Evolutionary conservation across 2,329 filamentous ascomycete genomes (phyloP).

Genomic region (Trichoderma koningii): DNA sequence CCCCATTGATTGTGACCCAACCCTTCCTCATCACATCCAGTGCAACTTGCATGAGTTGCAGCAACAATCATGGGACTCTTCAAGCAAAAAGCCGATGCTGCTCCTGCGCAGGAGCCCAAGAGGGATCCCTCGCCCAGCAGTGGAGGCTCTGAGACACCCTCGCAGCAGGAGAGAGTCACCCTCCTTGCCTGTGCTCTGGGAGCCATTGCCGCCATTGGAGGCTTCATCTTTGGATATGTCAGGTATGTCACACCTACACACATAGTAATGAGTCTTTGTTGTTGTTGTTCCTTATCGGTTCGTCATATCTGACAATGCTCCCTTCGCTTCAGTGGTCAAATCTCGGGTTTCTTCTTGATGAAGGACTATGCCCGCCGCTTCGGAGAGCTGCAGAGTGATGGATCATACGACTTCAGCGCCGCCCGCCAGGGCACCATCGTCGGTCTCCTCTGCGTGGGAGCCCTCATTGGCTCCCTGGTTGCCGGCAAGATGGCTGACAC

Average conservation of each 20-base stretch:
- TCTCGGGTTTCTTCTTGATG: constrained; percentile 25
- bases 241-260: constrained; percentile 1
- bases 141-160: not conserved
- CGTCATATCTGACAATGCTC: not conserved
- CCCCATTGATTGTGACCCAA: not conserved
- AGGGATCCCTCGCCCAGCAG: constrained; percentile 13
- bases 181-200: constrained; percentile 18
- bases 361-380: constrained; percentile 19
- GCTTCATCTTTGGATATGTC: constrained; percentile 24
- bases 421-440: constrained; percentile 21
- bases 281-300: not conserved
- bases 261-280: no score
- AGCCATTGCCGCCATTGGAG: constrained; percentile 19
- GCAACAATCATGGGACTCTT: constrained; percentile 19
- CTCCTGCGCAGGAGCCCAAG: constrained; percentile 12
- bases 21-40: not conserved
- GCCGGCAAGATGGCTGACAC: constrained; percentile 20
- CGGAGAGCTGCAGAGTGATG: constrained; percentile 21
- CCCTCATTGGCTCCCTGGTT: constrained; percentile 14
- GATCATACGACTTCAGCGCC: constrained; percentile 20
- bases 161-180: constrained; percentile 11
- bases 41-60: constrained; percentile 6
- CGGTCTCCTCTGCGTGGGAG: constrained; percentile 9
- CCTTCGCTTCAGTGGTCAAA: constrained; percentile 7
- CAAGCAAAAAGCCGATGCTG: not conserved